Conservation (phyloP, 257 asterid species). For the Solanum pennellii region DNA sequence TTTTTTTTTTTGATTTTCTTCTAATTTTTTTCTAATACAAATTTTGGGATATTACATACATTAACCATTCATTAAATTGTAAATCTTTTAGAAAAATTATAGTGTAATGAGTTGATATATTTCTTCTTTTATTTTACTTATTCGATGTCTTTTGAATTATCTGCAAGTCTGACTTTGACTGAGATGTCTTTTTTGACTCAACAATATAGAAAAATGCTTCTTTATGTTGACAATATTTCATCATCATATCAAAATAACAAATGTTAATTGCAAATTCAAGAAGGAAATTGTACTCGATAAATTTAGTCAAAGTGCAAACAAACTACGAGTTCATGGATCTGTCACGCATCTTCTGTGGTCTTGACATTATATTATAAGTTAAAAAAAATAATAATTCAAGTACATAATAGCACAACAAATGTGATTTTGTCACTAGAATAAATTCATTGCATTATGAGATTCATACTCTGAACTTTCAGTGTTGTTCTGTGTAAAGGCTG, state of each 20-base stretch:
- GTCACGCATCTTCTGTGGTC: not conserved
- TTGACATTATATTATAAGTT: not conserved
- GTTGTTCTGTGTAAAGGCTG: conserved; percentile 33
- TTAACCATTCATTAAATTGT: not conserved
- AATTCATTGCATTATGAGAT: conserved; percentile 53
- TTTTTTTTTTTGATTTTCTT: not conserved
- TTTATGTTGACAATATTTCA: not conserved
- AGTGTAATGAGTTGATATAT: not conserved
- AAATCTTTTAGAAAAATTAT: not conserved
- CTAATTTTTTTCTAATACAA: not conserved
- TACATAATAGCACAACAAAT: not conserved
- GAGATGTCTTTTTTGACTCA: not conserved
- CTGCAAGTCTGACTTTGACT: not conserved
- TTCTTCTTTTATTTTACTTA: not conserved
- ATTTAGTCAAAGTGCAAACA: not conserved
- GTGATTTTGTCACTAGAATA: conserved; percentile 24
- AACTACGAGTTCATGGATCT: not conserved
- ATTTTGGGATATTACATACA: not conserved
- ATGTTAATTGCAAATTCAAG: not conserved
- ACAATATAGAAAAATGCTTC: not conserved
- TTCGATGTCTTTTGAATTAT: not conserved
- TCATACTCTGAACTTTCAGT: conserved; percentile 50
- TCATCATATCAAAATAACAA: not conserved
- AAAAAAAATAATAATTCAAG: not conserved
- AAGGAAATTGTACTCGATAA: not conserved